phyloP scores from a whole-genome alignment of 1,139 yeast genomes.

The Blastobotrys niveus region DNA sequence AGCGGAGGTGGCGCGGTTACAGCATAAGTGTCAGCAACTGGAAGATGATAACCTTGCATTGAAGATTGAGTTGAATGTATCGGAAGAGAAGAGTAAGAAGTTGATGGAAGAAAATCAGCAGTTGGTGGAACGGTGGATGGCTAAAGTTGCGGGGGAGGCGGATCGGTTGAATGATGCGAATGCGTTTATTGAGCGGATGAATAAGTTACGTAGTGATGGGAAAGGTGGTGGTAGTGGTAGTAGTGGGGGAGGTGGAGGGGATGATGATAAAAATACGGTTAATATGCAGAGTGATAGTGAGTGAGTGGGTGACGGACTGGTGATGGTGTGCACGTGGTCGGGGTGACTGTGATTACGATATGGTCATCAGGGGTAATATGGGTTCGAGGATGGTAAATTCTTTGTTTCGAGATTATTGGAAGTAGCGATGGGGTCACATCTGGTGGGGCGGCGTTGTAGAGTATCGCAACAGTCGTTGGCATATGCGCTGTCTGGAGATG shows the following conservation, averaged over 20 bases:
- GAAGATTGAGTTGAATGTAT: slow-evolving; percentile 64
- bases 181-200: slow-evolving; percentile 30
- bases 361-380: too few relatives aligned
- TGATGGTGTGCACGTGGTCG: background rate
- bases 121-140: slow-evolving; percentile 57
- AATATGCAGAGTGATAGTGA: slow-evolving; percentile 9
- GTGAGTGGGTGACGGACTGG: too few relatives aligned
- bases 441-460: too few relatives aligned
- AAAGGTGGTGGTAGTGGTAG: background rate
- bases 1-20: slow-evolving; percentile 12
- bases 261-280: background rate
- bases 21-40: slow-evolving; percentile 41
- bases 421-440: too few relatives aligned
- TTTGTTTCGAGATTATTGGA: too few relatives aligned
- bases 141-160: slow-evolving; percentile 51
- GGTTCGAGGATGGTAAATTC: too few relatives aligned
- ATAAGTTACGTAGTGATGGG: background rate
- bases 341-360: background rate
- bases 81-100: slow-evolving; percentile 41
- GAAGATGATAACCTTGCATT: slow-evolving; percentile 68
- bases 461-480: too few relatives aligned
- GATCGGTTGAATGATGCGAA: slow-evolving; percentile 55
- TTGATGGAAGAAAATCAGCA: slow-evolving; percentile 47
- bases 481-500: too few relatives aligned
- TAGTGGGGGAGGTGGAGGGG: background rate